phyloP scores from a whole-genome alignment of 2,329 filamentous ascomycete species.

The Epichloe glyceriae region DNA sequence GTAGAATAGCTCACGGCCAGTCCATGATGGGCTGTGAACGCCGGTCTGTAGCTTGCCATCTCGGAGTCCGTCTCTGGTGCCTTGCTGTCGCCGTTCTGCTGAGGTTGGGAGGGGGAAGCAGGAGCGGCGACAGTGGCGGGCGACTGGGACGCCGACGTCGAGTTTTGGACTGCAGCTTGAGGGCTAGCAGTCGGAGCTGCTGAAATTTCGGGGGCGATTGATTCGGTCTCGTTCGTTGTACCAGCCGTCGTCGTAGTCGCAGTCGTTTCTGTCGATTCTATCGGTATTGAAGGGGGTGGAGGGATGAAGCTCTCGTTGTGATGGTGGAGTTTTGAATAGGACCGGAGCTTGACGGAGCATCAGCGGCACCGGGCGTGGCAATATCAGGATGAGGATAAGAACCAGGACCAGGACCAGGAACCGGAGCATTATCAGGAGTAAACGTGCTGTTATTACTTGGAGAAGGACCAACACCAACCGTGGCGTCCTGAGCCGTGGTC shows the following conservation, averaged over 20 bases:
- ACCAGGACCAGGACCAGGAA: slow-evolving; percentile 6
- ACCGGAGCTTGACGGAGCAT: slow-evolving; percentile 7
- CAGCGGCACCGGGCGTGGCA: slow-evolving; percentile 3
- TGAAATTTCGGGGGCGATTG: background rate
- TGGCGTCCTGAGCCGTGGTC: slow-evolving; percentile 18
- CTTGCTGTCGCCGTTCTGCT: slow-evolving; percentile 21
- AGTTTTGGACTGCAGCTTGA: slow-evolving; percentile 1
- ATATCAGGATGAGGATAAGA: slow-evolving; percentile 1
- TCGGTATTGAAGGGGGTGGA: slow-evolving; percentile 1
- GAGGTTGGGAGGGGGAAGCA: slow-evolving; percentile 8
- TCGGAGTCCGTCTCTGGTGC: slow-evolving; percentile 17
- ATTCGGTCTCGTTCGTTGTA: background rate
- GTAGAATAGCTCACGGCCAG: slow-evolving; percentile 16
- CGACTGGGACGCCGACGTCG: slow-evolving; percentile 7
- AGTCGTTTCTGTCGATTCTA: background rate
- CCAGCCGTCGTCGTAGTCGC: background rate
- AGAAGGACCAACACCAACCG: slow-evolving; percentile 14
- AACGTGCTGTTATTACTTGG: slow-evolving; percentile 10
- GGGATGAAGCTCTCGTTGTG: slow-evolving; percentile 1
- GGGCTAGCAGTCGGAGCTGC: slow-evolving; percentile 1
- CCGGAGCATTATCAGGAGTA: slow-evolving; percentile 11
- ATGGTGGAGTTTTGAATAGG: slow-evolving; percentile 2
- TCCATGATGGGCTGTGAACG: slow-evolving; percentile 11
- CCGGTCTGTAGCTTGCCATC: slow-evolving; percentile 20
- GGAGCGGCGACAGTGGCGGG: slow-evolving; percentile 7